A percentile compares a stretch with the other conserved stretches of the same genome.
Evolutionary conservation across 352 stramenopile species (phyloP).

Genomic region (Blastocystis sp.): DNA sequence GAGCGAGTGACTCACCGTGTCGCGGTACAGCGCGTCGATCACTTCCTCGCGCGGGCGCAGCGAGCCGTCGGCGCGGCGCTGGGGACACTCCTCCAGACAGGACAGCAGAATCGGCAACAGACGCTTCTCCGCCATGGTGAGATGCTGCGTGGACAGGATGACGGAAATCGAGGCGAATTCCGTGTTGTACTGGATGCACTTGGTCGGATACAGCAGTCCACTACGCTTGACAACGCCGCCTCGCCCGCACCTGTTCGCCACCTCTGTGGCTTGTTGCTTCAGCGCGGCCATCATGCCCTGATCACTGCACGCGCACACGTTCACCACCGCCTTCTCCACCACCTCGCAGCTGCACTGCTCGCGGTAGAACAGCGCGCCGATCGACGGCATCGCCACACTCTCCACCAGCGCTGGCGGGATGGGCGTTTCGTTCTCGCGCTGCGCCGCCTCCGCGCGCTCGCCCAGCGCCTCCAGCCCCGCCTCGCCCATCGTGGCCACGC

Average conservation of each 20-base stretch:
- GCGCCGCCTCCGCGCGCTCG: background rate
- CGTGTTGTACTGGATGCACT: background rate
- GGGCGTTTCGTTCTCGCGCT: background rate
- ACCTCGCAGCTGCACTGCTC: background rate
- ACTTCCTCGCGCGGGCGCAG: background rate
- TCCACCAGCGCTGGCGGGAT: background rate
- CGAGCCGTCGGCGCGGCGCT: background rate
- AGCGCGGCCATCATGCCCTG: background rate
- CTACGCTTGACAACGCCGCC: background rate
- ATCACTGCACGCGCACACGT: background rate
- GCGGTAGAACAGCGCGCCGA: background rate
- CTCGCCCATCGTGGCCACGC: background rate
- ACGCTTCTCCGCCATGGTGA: background rate
- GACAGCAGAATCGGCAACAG: slow-evolving; percentile 12
- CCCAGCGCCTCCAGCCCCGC: background rate
- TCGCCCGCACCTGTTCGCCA: background rate
- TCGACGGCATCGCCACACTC: background rate
- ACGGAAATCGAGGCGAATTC: slow-evolving; percentile 2
- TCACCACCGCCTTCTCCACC: background rate
- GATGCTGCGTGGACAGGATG: slow-evolving; percentile 4
- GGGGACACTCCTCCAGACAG: slow-evolving; percentile 26
- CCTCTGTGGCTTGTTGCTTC: background rate
- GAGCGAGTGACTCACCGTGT: background rate
- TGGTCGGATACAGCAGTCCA: background rate
- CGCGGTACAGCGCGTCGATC: slow-evolving; percentile 26